Base-by-base conservation (phyloP, 1,284 basidiomycete species). In the Cryptococcus sp. region DNA sequence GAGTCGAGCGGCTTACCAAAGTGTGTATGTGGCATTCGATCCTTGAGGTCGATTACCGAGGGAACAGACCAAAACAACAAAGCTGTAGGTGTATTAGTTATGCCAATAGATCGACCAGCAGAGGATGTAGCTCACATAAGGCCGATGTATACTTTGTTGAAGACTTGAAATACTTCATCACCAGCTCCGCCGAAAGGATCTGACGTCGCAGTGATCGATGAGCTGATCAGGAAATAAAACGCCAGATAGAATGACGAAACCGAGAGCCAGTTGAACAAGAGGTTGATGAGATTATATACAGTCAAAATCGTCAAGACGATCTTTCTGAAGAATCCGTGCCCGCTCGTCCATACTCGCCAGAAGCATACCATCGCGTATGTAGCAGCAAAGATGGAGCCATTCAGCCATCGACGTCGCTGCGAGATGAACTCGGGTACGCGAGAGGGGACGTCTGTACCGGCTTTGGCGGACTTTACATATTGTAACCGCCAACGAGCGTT, bases 391-490 rank as follows among this genome's bases (percentile, higher is more conserved):
- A 74, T 75, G 15, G 74, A 75, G 23, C 91, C 92, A 70, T 95
- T 94, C 61, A 94, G 77, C 92, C 91, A 94, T 65, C 91, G 84
- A 64, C 90, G 86, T 76, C 91, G 87, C 73, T 93, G 91, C 3
- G 89, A 91, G 69, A 94, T 93, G 78, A 93, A 92, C 75, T 93
- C 91, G 11, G 90, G 84, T 48, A 90, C 84, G 80, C 85, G 61
- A 10, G 58, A 47, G 25, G 91, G 91, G 6, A 93, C 89, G 77
- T 93, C 91, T 26, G 91, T 93, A 2, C 88, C 82, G 1, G 91
- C 91, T 73, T 93, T 91, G 25, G 92, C 91, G 58, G 87, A 88
- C 81, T 94, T 93, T 75, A 93, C 90, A 72, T 94, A 94, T 79
- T 89, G 89, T 65, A 93, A 80, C 22, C 89, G 89, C 78, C 78